These are phyloP conservation scores for Populus hybrid DNA, from an alignment of 441 rosid species.

Conservation along the genomic window DNA sequence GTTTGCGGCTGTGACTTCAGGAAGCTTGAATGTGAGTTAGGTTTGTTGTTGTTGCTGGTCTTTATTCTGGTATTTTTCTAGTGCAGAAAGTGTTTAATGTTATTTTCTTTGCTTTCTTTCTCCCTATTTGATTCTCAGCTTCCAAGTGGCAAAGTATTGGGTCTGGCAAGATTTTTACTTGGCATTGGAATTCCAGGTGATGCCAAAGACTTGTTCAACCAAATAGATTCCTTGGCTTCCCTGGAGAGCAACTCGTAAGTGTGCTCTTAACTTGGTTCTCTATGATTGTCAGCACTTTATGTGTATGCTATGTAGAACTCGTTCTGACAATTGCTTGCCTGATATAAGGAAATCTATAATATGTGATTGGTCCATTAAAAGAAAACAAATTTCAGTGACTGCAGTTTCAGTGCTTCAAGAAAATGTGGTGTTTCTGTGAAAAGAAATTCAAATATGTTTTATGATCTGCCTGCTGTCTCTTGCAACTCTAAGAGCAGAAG, in stretches of 20 bases:
- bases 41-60: neutral
- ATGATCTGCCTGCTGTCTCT: neutral
- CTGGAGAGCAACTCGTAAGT: constrained; percentile 77
- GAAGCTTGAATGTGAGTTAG: constrained; percentile 58
- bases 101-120: constrained; percentile 17
- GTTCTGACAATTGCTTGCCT: neutral
- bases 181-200: constrained; percentile 86
- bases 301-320: neutral
- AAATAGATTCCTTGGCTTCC: constrained; percentile 75
- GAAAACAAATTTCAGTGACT: neutral
- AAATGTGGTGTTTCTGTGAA: neutral
- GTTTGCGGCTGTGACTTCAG: constrained; percentile 57
- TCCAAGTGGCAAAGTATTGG: constrained; percentile 65
- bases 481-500: neutral
- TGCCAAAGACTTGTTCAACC: constrained; percentile 73
- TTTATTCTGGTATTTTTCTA: constrained; percentile 13
- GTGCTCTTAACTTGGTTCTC: constrained; percentile 14
- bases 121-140: constrained; percentile 54
- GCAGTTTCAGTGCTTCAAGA: neutral
- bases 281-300: neutral
- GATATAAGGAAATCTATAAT: neutral
- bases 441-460: neutral
- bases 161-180: constrained; percentile 85
- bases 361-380: neutral
- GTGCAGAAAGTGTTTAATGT: constrained; percentile 17